Evolutionary conservation across 306 rosid species (phyloP), one percentile per base, ranked within the genome.

Genomic region (Nissolia schottii): DNA sequence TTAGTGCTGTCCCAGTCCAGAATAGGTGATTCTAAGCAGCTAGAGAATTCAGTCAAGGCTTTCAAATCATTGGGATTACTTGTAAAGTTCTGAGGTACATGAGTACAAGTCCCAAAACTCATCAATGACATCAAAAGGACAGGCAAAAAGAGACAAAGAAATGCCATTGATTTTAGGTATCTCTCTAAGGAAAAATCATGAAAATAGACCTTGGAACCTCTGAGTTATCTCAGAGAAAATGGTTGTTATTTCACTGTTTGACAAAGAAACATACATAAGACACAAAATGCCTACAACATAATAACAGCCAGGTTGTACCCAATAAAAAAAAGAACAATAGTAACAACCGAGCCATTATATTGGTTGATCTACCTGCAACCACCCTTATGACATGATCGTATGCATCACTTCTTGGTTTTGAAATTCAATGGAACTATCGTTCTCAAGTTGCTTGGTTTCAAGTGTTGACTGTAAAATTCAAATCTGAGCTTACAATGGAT

Each of bases 31-130:
- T 71, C 78, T 34, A 79, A 65, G 70, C 70, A 79, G 49, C 2
- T 56, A 22, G 49, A 79, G 75, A 79, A 79, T 12, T 54, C 64
- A 64, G 8, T 46, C 27, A 79, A 72, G 57, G 82, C 57, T 50
- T 71, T 65, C 64, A 79, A 71, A 53, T 79, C 78, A 56, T 28
- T 71, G 63, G 35, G 18, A 19, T 53, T 50, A n/a, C 22, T 28
- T n/a, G 53, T 62, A 3, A 45, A 14, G 77, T 77, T 70, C 11
- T 62, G 67, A 18, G 74, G 66, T 54, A 31, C 27, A 11, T 24
- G 38, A 34, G 31, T 18, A 58, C 29, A 14, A 9, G 70, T 58
- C 34, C 59, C 74, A 48, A 7, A 41, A 66, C 57, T 38, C 2
- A 71, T 16, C 16, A 64, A 37, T 40, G 32, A 8, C 29, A 35